Evolutionary conservation across 2,329 filamentous ascomycete species (phyloP).

Genomic region (Colletotrichum lupini): DNA sequence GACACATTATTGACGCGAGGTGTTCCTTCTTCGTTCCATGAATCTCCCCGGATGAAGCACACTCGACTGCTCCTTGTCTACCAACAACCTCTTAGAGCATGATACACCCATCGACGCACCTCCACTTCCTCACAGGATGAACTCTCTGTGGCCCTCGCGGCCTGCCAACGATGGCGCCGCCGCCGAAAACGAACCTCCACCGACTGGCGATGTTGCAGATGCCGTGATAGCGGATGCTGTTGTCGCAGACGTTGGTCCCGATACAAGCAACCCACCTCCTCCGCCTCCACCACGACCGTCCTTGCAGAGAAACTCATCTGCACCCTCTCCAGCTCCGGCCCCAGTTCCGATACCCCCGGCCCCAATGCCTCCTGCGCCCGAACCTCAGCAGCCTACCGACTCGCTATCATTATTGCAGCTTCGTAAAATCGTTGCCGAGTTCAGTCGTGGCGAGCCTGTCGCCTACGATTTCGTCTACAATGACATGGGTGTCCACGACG

Average conservation of each 20-base stretch:
- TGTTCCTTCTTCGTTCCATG: background rate
- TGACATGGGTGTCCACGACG: constrained; percentile 78
- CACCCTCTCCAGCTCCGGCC: constrained; percentile 29
- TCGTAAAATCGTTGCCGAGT: constrained; percentile 77
- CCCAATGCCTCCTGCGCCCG: constrained; percentile 38
- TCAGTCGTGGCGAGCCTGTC: constrained; percentile 74
- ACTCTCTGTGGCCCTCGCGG: constrained; percentile 55
- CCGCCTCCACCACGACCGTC: constrained; percentile 43
- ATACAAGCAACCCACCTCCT: constrained; percentile 50
- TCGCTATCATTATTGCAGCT: constrained; percentile 82
- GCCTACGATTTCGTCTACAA: constrained; percentile 89
- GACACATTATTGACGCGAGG: constrained; percentile 3
- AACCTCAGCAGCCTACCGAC: constrained; percentile 64
- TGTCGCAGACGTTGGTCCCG: constrained; percentile 48
- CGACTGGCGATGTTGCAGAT: constrained; percentile 53
- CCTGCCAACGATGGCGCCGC: constrained; percentile 46
- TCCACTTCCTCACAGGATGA: constrained; percentile 50
- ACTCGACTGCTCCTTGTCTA: background rate
- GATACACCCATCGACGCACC: constrained; percentile 10
- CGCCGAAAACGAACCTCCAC: constrained; percentile 29
- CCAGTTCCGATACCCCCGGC: constrained; percentile 37
- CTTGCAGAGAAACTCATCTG: constrained; percentile 43
- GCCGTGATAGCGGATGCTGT: constrained; percentile 56
- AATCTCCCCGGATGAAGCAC: background rate
- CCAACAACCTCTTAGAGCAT: constrained; percentile 14